A percentile compares a stretch with the other conserved stretches of the same genome.
These are phyloP conservation scores for Pythium pectinolyticum DNA, from an alignment of 352 stramenopile genomes.

Conservation along the genomic window DNA sequence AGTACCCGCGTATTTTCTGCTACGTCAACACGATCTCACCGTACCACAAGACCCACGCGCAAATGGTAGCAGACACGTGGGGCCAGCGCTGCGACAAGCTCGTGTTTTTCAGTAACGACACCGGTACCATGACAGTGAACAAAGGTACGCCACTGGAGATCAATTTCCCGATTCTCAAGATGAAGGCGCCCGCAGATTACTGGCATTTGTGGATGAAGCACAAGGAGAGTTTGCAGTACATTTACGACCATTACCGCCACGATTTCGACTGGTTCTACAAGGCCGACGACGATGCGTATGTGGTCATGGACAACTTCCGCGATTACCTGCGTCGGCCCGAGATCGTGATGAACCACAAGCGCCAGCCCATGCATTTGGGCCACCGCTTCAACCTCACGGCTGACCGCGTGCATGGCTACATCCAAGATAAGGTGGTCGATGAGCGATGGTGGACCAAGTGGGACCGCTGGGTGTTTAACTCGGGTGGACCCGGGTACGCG, in stretches of 20 bases:
- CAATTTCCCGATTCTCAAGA: conserved; percentile 53
- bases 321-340: conserved; percentile 54
- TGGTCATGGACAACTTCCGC: conserved; percentile 71
- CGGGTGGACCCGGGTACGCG: background rate
- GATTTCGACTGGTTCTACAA: conserved; percentile 87
- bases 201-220: conserved; percentile 79
- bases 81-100: conserved; percentile 78
- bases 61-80: conserved; percentile 77
- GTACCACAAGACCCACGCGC: conserved; percentile 57
- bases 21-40: conserved; percentile 83
- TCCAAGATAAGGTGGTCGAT: background rate
- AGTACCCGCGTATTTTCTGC: conserved; percentile 62
- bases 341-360: conserved; percentile 49
- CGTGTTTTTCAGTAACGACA: conserved; percentile 83
- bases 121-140: conserved; percentile 41
- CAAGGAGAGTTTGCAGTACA: conserved; percentile 58
- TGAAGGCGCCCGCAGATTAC: conserved; percentile 64
- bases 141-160: conserved; percentile 24
- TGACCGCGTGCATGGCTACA: background rate
- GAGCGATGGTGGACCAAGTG: background rate
- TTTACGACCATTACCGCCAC: conserved; percentile 65
- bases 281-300: conserved; percentile 74
- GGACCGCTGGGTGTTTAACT: background rate
- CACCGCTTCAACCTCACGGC: conserved; percentile 71
- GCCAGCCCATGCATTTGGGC: conserved; percentile 69